Evolutionary conservation across 2,329 filamentous ascomycete genomes (phyloP).

Genomic region (Diaporthe nobilis): DNA sequence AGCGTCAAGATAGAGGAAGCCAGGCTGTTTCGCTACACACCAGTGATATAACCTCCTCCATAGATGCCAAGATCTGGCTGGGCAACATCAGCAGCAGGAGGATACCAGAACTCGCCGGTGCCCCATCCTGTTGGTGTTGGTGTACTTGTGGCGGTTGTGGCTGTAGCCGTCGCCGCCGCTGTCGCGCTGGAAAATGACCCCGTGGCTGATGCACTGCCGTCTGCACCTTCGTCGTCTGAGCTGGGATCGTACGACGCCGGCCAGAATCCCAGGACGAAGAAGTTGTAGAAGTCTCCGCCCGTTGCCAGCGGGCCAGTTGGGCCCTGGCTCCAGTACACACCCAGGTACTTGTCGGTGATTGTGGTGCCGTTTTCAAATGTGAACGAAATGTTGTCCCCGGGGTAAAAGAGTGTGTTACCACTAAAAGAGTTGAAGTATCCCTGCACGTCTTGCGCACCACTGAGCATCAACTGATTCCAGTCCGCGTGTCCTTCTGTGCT

Average conservation of each 20-base stretch:
- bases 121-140: not conserved
- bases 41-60: slow-evolving; percentile 12
- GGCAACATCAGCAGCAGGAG: slow-evolving; percentile 6
- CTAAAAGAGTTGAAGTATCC: not conserved
- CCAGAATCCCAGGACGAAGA: slow-evolving; percentile 53
- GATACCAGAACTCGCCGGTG: not conserved
- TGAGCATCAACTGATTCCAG: slow-evolving; percentile 56
- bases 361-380: slow-evolving; percentile 48
- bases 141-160: not conserved
- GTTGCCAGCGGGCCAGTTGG: slow-evolving; percentile 52
- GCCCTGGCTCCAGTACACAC: slow-evolving; percentile 40
- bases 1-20: slow-evolving; percentile 10
- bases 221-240: not conserved
- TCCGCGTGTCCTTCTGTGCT: slow-evolving; percentile 57
- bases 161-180: not conserved
- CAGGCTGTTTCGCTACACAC: not conserved
- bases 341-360: slow-evolving; percentile 39
- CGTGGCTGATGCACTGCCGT: not conserved
- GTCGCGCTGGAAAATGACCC: not conserved
- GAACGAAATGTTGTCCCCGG: slow-evolving; percentile 50
- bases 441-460: slow-evolving; percentile 47
- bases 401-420: slow-evolving; percentile 47
- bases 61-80: not conserved
- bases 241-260: slow-evolving; percentile 39
- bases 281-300: slow-evolving; percentile 60